Evolutionary conservation across 2,329 filamentous ascomycete species (phyloP).

Genomic region (Penicillium olsonii): DNA sequence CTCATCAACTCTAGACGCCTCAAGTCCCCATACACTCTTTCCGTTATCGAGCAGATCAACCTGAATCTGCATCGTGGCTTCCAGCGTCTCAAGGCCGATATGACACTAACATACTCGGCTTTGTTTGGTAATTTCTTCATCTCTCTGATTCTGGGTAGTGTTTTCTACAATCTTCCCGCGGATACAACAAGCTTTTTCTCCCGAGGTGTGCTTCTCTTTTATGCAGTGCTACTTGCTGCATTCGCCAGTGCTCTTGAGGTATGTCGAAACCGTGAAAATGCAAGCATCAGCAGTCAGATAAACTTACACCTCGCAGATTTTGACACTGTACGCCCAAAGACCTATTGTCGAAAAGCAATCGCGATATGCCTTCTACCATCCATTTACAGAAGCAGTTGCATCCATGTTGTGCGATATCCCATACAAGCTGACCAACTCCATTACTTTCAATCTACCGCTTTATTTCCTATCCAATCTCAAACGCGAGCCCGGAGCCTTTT

Average conservation of each 20-base stretch:
- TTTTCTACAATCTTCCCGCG: slow-evolving; percentile 74
- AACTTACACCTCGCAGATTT: slow-evolving; percentile 3
- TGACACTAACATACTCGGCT: slow-evolving; percentile 66
- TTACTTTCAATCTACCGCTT: slow-evolving; percentile 73
- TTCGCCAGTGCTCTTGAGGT: slow-evolving; percentile 74
- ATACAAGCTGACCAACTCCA: slow-evolving; percentile 71
- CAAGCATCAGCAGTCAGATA: too few species aligned
- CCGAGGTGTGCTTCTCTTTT: slow-evolving; percentile 77
- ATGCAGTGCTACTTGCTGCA: slow-evolving; percentile 79
- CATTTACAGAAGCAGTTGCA: slow-evolving; percentile 8
- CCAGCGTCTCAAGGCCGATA: slow-evolving; percentile 71
- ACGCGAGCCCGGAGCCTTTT: slow-evolving; percentile 72
- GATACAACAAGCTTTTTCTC: slow-evolving; percentile 71
- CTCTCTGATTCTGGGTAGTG: slow-evolving; percentile 71
- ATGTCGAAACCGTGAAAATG: neutral
- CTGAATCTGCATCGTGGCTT: slow-evolving; percentile 80
- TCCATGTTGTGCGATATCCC: slow-evolving; percentile 52
- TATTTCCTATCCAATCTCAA: slow-evolving; percentile 85
- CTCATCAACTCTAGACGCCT: neutral
- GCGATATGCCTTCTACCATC: slow-evolving; percentile 24
- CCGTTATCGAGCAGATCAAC: slow-evolving; percentile 69
- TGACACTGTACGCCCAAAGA: slow-evolving; percentile 21
- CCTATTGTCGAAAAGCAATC: slow-evolving; percentile 22
- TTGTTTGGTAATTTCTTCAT: slow-evolving; percentile 68
- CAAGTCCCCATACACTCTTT: slow-evolving; percentile 79